Conservation (phyloP, 2,329 filamentous ascomycete species). For the Clonostachys rosea region DNA sequence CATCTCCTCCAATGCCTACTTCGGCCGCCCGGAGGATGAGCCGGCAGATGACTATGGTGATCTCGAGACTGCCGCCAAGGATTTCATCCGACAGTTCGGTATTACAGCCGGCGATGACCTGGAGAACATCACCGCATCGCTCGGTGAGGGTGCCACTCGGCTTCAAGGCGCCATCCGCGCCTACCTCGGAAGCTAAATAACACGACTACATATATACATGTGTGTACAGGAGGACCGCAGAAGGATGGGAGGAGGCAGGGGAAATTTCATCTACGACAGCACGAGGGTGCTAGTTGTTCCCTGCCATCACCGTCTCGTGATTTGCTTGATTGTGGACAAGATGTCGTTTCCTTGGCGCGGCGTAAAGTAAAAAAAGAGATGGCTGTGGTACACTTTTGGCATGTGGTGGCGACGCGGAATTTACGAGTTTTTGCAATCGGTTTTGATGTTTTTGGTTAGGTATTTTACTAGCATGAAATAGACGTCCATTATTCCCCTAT, state of each 20-base stretch:
- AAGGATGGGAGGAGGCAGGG: constrained; percentile 3
- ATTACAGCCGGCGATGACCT: constrained; percentile 94
- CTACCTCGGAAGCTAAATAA: constrained; percentile 53
- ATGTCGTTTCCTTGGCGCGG: no score
- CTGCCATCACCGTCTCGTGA: no score
- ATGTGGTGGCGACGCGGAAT: no score
- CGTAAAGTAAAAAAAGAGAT: no score
- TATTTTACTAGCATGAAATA: constrained; percentile 24
- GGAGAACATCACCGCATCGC: constrained; percentile 77
- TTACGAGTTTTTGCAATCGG: no score
- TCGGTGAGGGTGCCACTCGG: constrained; percentile 81
- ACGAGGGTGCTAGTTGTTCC: no score
- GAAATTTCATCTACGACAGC: no score
- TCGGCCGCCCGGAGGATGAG: constrained; percentile 77
- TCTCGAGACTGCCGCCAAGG: constrained; percentile 87
- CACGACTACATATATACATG: not conserved
- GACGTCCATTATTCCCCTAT: constrained; percentile 9
- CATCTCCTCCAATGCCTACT: constrained; percentile 97
- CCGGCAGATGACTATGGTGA: constrained; percentile 76
- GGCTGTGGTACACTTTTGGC: no score
- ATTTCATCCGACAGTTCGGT: constrained; percentile 92
- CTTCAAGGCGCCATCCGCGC: constrained; percentile 72
- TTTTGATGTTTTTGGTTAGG: no score
- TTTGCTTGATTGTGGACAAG: no score
- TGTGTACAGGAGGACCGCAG: no score